Evolutionary conservation across 306 rosid genomes (phyloP).

Genomic region (Gynostemma pentaphyllum): DNA sequence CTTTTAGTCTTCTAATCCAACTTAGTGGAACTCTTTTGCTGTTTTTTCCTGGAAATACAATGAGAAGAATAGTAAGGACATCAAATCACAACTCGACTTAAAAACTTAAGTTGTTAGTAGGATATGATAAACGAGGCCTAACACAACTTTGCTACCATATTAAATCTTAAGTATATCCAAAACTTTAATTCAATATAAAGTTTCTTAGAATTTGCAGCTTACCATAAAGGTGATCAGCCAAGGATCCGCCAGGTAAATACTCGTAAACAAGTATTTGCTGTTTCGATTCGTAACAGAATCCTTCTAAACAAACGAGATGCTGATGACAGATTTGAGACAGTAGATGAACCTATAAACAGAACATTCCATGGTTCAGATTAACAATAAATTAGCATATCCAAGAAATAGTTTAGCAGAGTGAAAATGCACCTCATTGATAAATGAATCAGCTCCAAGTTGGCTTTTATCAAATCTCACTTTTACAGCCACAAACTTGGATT

Average conservation of each 20-base stretch:
- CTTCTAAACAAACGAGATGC: slow-evolving; percentile 85
- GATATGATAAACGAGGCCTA: too few species aligned
- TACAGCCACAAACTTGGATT: slow-evolving; percentile 68
- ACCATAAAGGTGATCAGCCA: slow-evolving; percentile 83
- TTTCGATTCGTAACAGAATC: slow-evolving; percentile 79
- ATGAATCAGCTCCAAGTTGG: slow-evolving; percentile 83
- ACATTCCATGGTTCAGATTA: neutral
- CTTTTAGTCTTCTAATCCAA: slow-evolving; percentile 91
- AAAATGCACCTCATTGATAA: slow-evolving; percentile 97
- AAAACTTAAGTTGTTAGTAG: too few species aligned
- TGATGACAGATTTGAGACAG: slow-evolving; percentile 73
- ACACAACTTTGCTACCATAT: too few species aligned
- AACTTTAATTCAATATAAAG: too few species aligned
- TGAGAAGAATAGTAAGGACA: too few species aligned
- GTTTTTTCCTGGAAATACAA: slow-evolving; percentile 39
- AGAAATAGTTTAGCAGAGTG: too few species aligned
- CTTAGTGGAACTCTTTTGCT: slow-evolving; percentile 49
- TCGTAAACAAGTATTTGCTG: slow-evolving; percentile 90
- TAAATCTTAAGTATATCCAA: too few species aligned
- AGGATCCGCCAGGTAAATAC: slow-evolving; percentile 86
- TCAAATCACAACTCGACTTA: too few species aligned
- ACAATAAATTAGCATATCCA: neutral
- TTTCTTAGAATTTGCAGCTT: too few species aligned
- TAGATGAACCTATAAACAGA: slow-evolving; percentile 51
- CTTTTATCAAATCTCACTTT: slow-evolving; percentile 83